phyloP scores from a whole-genome alignment of 768 basidiomycete genomes.

The Rhizopogon rudus region DNA sequence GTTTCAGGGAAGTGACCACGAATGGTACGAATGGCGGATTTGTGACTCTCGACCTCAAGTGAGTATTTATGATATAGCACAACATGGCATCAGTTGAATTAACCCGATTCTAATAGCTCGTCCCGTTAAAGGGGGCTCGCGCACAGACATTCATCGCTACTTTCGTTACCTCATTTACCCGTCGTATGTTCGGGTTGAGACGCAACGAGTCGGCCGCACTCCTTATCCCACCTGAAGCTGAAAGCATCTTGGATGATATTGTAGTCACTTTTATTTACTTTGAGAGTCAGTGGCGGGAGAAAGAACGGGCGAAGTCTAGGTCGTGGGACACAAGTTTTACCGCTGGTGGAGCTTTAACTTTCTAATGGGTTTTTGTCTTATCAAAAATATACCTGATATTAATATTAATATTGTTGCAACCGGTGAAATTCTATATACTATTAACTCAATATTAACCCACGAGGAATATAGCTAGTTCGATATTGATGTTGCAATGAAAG shows the following conservation, averaged over 20 bases:
- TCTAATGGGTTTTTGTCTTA: neutral
- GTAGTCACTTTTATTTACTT: conserved; percentile 32
- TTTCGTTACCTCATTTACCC: conserved; percentile 15
- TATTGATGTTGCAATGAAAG: neutral
- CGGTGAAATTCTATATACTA: no score
- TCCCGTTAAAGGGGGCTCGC: conserved; percentile 9
- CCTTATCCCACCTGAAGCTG: conserved; percentile 23
- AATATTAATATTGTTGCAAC: neutral
- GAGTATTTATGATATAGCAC: neutral
- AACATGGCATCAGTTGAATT: neutral
- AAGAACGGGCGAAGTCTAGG: conserved; percentile 12
- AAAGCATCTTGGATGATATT: conserved; percentile 29
- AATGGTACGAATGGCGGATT: conserved; percentile 25
- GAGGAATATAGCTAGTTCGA: neutral
- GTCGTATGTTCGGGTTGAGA: conserved; percentile 5
- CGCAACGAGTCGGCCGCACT: conserved; percentile 18
- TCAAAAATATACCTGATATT: neutral
- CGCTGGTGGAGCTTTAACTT: neutral
- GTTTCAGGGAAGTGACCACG: conserved; percentile 17
- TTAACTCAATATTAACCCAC: neutral
- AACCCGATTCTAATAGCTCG: conserved; percentile 13
- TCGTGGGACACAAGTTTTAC: conserved; percentile 1
- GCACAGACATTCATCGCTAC: conserved; percentile 22
- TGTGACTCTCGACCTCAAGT: conserved; percentile 19
- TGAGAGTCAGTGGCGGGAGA: conserved; percentile 24